phyloP scores from a whole-genome alignment of 345 rosid species.

The Moricandia arvensis region DNA sequence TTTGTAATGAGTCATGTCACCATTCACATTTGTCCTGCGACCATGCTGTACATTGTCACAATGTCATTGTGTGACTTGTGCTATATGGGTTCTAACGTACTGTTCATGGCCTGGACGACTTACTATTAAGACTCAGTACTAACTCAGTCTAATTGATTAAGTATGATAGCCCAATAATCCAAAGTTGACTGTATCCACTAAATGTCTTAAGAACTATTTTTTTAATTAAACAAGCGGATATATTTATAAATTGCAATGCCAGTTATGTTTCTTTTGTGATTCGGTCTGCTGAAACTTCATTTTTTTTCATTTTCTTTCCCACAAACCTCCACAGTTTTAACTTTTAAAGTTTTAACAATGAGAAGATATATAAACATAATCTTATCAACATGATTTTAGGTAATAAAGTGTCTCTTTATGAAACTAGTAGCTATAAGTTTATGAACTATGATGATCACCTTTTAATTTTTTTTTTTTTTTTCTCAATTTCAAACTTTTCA shows the following conservation, averaged over 20 bases:
- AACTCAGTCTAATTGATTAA: not conserved
- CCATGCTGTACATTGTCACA: not conserved
- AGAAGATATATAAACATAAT: not conserved
- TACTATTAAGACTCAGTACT: not conserved
- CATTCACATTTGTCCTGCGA: not conserved
- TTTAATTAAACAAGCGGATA: not conserved
- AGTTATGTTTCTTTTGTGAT: not conserved
- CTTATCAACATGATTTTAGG: not conserved
- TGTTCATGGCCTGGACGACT: not conserved
- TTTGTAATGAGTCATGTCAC: not conserved
- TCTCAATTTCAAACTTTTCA: too few species aligned
- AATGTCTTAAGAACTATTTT: not conserved
- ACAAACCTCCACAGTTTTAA: not conserved
- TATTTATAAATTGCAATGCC: not conserved
- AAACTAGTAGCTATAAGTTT: not conserved
- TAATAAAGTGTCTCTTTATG: not conserved
- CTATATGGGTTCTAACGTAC: not conserved
- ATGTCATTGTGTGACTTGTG: not conserved
- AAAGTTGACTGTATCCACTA: not conserved
- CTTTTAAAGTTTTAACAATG: not conserved
- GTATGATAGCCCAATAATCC: not conserved
- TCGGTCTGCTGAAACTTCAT: not conserved
- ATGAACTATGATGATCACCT: conserved; percentile 2
- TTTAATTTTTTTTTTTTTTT: too few species aligned
- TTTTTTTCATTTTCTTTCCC: not conserved